Base-by-base conservation (phyloP, 208 protist genomes). In the Entamoeba nuttalli region DNA sequence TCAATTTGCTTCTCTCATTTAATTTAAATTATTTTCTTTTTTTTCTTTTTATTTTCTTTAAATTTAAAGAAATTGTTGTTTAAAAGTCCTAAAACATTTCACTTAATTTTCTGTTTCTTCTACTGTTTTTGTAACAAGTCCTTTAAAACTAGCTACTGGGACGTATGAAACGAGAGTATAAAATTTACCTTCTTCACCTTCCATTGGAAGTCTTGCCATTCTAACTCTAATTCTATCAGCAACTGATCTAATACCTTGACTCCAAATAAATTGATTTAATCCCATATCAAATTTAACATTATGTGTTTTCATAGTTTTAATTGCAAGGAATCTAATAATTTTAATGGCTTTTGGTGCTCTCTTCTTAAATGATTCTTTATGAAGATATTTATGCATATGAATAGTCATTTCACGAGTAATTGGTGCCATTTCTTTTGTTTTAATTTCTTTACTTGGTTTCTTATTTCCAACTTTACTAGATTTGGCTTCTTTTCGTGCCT, bases 291-390 rank as follows among this genome's bases (percentile, higher is more conserved):
- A 84, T 94, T 94, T 94, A 44, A 94, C n/a, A 9, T 21, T 69
- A 9, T 11, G 19, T 30, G 93, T 94, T 44, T 69, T 69, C 93
- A 94, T 94, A 11, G 55, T 94, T 94, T 94, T 94, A 9, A 69
- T 94, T 9, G 93, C 93, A 94, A 94, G 11, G 19, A 71, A 71
- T n/a, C 93, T 94, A 94, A 94, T 94, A 21, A 69, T 35, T n/a
- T 94, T 94, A 21, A 94, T 94, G 0, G 93, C 93, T 94, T 69
- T 94, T 11, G 93, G 93, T 9, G 93, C 93, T 94, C 93, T 94
- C 2, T 94, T 25, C 55, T 94, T 94, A 21, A 94, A 94, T 44
- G 25, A 25, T 69, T 71, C 55, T 44, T 69, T 69, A 21, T 94
- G 93, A 5, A 94, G 17, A 94, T 48, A n/a, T 30, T 5, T 25